Base-by-base conservation (phyloP, 768 basidiomycete genomes). In the Kwoniella europaea region DNA sequence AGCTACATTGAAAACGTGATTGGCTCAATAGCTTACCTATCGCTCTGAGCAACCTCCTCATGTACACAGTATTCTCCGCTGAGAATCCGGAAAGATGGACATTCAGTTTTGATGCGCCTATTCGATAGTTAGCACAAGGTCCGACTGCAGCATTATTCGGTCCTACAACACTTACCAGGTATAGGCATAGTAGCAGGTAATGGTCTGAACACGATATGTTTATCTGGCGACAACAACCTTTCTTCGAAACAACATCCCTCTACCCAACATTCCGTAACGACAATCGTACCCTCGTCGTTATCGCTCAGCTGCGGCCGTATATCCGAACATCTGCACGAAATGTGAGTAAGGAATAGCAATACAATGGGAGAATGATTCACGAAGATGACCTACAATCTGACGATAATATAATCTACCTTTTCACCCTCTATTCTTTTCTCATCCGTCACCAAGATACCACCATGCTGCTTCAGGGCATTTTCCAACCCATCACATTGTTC, bases 241-340 rank as follows among this genome's bases (percentile, higher is more conserved):
- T 92, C 90, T 68, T 90, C 89, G 65, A 88, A 90, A 15, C 93
- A 87, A 76, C 92, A 96, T 55, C 88, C 88, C 82, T 98, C 94
- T 1, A 98, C 86, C 94, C 94, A 98, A 79, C 92, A 95, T 82
- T 97, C 94, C 0, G 94, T 96, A 55, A 94, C 88, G 29, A 83
- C 67, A 16, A 71, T 73, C 1, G 81, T 68, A 4, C 44, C 56
- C 13, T 66, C 42, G 7, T 66, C 71, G 29, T 35, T 24, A 1
- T 64, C 59, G 9, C 63, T 63, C 20, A 75, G 29, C 35, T 42
- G 50, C 1, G 76, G 76, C 22, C 65, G 44, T 27, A 61, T 61
- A 6, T 71, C 55, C 35, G 73, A 72, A 52, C 67, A 68, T 24
- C 76, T 77, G 52, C 5, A 13, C 35, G 10, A 9, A 52, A 15